Conservation (phyloP, 805 yeast genomes). For the Danielia oregonensis region DNA sequence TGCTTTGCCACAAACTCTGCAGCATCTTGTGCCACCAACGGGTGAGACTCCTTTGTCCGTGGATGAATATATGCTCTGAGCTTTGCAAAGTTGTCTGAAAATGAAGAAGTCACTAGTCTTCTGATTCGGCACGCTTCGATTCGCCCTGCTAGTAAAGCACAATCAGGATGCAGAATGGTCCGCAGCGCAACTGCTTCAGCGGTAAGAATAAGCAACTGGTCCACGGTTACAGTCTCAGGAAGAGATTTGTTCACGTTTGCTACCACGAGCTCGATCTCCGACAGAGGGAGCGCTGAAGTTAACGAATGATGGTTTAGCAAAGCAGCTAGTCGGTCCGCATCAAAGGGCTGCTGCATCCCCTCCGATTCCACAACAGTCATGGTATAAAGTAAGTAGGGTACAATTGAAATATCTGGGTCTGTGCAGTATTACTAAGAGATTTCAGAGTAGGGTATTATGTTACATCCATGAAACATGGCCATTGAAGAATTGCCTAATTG, state of each 20-base stretch:
- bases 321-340: not conserved
- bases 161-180: constrained; percentile 33
- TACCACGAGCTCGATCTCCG: not conserved
- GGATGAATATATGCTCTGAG: constrained; percentile 12
- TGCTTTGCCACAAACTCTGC: constrained; percentile 60
- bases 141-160: constrained; percentile 34
- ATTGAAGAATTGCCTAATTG: too few relatives aligned
- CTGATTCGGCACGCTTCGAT: constrained; percentile 30
- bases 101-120: constrained; percentile 15
- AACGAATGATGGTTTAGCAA: not conserved
- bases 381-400: too few relatives aligned
- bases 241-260: constrained; percentile 4
- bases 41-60: constrained; percentile 21
- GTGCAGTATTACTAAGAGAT: too few relatives aligned
- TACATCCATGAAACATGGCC: too few relatives aligned
- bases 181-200: constrained; percentile 34
- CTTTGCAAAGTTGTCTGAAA: constrained; percentile 22
- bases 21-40: constrained; percentile 69
- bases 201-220: constrained; percentile 25
- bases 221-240: constrained; percentile 8
- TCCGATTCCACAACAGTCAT: not conserved
- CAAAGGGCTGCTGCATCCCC: not conserved
- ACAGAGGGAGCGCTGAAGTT: not conserved
- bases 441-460: too few relatives aligned
- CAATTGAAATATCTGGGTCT: too few relatives aligned